Evolutionary conservation across 2,329 filamentous ascomycete species (phyloP), one percentile per base, ranked within the genome.

Genomic region (Dactylellina cionopaga): DNA sequence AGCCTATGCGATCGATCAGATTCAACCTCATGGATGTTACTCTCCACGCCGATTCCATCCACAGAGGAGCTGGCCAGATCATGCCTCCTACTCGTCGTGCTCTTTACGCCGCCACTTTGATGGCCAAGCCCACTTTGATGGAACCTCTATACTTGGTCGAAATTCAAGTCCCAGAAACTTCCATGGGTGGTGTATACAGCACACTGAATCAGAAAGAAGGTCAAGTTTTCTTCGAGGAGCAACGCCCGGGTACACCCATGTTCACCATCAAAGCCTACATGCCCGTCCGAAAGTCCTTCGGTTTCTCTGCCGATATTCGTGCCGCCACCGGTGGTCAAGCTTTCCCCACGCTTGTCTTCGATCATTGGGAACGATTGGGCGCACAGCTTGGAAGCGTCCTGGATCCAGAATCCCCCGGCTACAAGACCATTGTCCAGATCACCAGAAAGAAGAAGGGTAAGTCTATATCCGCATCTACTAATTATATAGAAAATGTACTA

Each of bases 11-110:
- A 82, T 90, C 90, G 78, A 84, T 96, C 83, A 92, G 95, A 86
- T 99, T 96, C 89, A 99, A 99, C 90, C 90, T 99, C 83, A 89
- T 97, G 82, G 95, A 99, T 91, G 95, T 99, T 79, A 99, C 95
- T 80, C 92, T 99, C 76, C 95, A 99, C 88, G 92, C 95, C 81
- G 95, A 99, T 90, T 93, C 95, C 80, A 99, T 99, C 79, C 95
- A 99, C 86, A 93, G 95, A 90, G 95, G 95, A 88, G 93, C 92
- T 88, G 95, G 95, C 83, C 95, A 99, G 86, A 87, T 99, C 84
- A 99, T 99, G 82, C 95, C 95, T 79, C 98, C 95, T 80, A 88
- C 95, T 79, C 92, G 95, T 86, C 95, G 95, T 90, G 95, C 96
- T 80, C 87, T 99, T 80, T 98, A 96, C 85, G 95, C 95, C 80